These are phyloP conservation scores for Gliomastix tumulicola DNA, from an alignment of 2,329 filamentous ascomycete genomes.

Conservation along the genomic window DNA sequence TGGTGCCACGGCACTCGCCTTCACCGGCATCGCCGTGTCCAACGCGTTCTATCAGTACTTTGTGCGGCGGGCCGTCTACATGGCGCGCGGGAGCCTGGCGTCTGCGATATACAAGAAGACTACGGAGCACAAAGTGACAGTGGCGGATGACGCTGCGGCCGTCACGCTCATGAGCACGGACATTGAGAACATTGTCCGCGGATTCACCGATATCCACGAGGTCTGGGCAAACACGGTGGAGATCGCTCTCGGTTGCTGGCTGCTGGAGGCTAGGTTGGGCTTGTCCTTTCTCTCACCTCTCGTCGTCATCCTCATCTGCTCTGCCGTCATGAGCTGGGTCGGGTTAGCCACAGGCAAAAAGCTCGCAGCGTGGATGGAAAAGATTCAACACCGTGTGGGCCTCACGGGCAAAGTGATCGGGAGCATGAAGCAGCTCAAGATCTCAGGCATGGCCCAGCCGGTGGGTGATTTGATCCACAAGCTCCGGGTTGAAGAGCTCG, in stretches of 20 bases:
- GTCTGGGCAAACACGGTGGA: conserved; percentile 32
- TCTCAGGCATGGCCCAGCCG: conserved; percentile 16
- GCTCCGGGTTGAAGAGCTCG: conserved; percentile 11
- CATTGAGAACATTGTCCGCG: conserved; percentile 30
- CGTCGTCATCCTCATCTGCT: conserved; percentile 26
- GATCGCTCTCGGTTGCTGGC: conserved; percentile 34
- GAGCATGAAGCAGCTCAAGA: conserved; percentile 23
- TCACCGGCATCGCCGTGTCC: conserved; percentile 29
- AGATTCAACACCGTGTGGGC: conserved; percentile 23
- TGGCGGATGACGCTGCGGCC: conserved; percentile 27
- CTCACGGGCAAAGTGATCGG: conserved; percentile 20
- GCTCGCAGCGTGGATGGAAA: conserved; percentile 27
- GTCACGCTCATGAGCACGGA: conserved; percentile 42
- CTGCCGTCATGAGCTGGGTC: too few relatives aligned
- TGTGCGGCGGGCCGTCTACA: conserved; percentile 20
- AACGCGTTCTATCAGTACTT: conserved; percentile 30
- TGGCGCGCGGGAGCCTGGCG: conserved; percentile 22
- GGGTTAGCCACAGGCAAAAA: too few relatives aligned
- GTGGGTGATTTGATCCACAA: conserved; percentile 11
- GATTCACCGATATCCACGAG: conserved; percentile 26
- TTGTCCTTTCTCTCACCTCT: conserved; percentile 39
- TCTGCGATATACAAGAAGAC: conserved; percentile 25
- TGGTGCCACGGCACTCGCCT: conserved; percentile 29
- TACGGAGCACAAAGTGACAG: conserved; percentile 17
- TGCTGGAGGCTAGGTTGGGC: conserved; percentile 39